Conservation (phyloP, 176 grass and related monocot species). For the Eragrostis nindensis region DNA sequence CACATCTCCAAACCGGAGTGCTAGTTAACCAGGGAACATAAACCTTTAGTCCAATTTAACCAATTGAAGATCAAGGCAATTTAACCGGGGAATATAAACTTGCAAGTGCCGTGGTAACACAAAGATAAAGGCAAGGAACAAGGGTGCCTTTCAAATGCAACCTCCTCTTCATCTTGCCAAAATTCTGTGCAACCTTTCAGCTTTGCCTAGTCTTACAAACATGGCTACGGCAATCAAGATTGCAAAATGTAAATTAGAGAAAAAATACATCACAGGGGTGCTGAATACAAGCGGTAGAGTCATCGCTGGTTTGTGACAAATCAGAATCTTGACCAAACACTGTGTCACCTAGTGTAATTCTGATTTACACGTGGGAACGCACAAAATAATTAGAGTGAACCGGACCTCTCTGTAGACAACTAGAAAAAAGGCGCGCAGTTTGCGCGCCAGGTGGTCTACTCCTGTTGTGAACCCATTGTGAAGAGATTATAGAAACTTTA, state of each 20-base stretch:
- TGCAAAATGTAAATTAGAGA: background rate
- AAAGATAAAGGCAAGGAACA: background rate
- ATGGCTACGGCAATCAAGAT: background rate
- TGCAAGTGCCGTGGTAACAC: too few relatives aligned
- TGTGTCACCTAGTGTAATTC: too few relatives aligned
- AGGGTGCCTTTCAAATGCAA: slow-evolving; percentile 8
- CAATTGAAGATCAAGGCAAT: background rate
- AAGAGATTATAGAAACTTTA: too few relatives aligned
- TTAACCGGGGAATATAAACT: too few relatives aligned
- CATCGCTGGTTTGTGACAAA: slow-evolving; percentile 48
- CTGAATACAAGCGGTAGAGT: background rate
- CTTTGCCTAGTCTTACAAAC: slow-evolving; percentile 26
- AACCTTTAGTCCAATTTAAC: background rate
- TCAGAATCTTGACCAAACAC: slow-evolving; percentile 80
- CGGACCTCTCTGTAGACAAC: too few relatives aligned
- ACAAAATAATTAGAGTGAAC: too few relatives aligned
- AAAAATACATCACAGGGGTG: background rate
- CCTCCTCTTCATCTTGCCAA: slow-evolving; percentile 2
- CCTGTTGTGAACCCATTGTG: too few relatives aligned
- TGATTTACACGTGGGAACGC: too few relatives aligned
- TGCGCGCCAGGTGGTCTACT: too few relatives aligned
- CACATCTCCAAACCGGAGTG: too few relatives aligned
- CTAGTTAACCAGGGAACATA: background rate
- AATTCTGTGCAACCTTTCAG: slow-evolving; percentile 40
- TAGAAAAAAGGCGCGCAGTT: too few relatives aligned